Evolutionary conservation across 805 yeast species (phyloP).

Genomic region (Ogataea populi-albae): DNA sequence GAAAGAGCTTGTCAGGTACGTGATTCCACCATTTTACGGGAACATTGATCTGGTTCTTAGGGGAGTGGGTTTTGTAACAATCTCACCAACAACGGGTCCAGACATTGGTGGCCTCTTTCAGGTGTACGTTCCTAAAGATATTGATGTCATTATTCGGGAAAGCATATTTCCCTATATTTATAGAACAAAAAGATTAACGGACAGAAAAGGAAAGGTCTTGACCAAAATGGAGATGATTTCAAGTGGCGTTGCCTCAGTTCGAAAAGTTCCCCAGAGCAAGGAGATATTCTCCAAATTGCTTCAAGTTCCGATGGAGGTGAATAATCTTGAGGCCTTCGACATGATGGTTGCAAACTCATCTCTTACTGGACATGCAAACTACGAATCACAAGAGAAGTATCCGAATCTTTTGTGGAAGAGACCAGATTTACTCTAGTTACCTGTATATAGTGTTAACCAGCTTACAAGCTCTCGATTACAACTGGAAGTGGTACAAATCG

Average conservation of each 20-base stretch:
- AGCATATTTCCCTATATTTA: conserved; percentile 28
- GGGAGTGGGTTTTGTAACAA: conserved; percentile 59
- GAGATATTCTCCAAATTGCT: conserved; percentile 22
- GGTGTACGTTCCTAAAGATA: conserved; percentile 54
- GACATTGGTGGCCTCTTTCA: conserved; percentile 36
- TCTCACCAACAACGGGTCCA: conserved; percentile 54
- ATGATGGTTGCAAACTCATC: conserved; percentile 10
- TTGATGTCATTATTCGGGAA: conserved; percentile 50
- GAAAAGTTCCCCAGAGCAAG: conserved; percentile 19
- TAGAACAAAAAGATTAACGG: conserved; percentile 15
- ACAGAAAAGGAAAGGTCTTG: conserved; percentile 16
- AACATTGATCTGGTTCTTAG: conserved; percentile 61
- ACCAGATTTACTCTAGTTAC: conserved; percentile 11
- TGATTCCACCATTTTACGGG: conserved; percentile 72
- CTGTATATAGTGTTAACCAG: not conserved
- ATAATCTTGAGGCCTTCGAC: conserved; percentile 16
- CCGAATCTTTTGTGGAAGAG: conserved; percentile 27
- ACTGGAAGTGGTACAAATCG: no score
- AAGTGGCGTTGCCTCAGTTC: conserved; percentile 10
- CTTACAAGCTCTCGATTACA: no score
- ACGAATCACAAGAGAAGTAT: conserved; percentile 19
- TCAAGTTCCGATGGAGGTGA: conserved; percentile 15
- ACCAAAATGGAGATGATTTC: conserved; percentile 13
- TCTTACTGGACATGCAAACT: conserved; percentile 2
- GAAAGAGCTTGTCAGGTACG: conserved; percentile 39